Percentiles rank a stretch among this genome's conserved stretches.
These are phyloP conservation scores for Aspergillus taichungensis DNA, from an alignment of 495 filamentous ascomycete genomes.

Conservation along the genomic window DNA sequence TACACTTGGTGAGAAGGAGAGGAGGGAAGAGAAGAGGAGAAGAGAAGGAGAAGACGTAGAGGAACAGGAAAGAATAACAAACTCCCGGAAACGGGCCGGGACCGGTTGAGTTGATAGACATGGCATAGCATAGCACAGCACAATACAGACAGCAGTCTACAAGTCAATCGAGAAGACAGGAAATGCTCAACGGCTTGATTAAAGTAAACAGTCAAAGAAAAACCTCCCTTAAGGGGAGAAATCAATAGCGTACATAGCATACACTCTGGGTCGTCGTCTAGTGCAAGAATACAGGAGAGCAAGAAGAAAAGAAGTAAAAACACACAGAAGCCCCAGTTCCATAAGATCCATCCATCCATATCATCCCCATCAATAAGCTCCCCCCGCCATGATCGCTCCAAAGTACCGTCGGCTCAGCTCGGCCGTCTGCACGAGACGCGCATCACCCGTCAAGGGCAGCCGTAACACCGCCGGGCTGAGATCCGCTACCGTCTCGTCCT, in stretches of 20 bases:
- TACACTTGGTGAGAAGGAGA: neutral
- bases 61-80: neutral
- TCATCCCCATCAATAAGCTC: constrained; percentile 23
- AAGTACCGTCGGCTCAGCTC: constrained; percentile 65
- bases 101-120: no score
- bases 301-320: neutral
- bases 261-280: no score
- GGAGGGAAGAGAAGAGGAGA: neutral
- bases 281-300: neutral
- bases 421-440: constrained; percentile 55
- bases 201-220: neutral
- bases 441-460: constrained; percentile 65
- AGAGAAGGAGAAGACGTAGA: neutral
- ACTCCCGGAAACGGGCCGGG: neutral
- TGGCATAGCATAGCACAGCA: no score
- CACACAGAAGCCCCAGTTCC: neutral
- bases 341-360: no score
- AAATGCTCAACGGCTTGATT: neutral
- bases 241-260: no score
- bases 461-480: constrained; percentile 42
- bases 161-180: no score
- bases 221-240: neutral
- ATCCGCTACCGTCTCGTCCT: constrained; percentile 52
- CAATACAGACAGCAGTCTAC: no score
- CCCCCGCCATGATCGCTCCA: constrained; percentile 40